Percentiles rank a stretch among this genome's conserved stretches.
These are phyloP conservation scores for Arachis monticola DNA, from an alignment of 331 rosid genomes.

Conservation along the genomic window DNA sequence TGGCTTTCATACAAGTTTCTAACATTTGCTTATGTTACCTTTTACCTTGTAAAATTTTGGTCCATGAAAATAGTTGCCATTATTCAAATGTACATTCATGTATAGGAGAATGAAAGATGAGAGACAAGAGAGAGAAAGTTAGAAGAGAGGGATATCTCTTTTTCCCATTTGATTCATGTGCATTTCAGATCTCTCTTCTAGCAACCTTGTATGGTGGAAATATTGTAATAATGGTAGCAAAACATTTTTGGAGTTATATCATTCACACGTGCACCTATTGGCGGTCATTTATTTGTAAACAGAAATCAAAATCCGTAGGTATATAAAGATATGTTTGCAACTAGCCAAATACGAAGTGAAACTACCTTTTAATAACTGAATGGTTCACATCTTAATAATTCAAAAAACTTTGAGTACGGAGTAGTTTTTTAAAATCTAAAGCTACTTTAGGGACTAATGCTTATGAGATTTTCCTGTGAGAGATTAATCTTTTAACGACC, in stretches of 20 bases:
- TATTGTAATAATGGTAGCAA: constrained; percentile 2
- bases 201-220: constrained; percentile 5
- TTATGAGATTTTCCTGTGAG: no score
- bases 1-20: constrained; percentile 41
- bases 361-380: no score
- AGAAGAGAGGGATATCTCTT: constrained; percentile 10
- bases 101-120: constrained; percentile 29
- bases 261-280: constrained; percentile 1
- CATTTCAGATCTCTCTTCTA: constrained; percentile 21
- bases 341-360: no score
- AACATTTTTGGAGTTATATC: constrained; percentile 20
- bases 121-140: no score
- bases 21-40: constrained; percentile 51
- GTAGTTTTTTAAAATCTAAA: no score
- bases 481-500: no score
- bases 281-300: constrained; percentile 6
- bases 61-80: constrained; percentile 36
- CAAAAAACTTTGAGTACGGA: no score
- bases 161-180: constrained; percentile 29
- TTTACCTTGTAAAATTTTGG: constrained; percentile 40
- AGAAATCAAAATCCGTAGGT: constrained; percentile 10
- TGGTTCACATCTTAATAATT: no score
- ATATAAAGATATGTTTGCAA: constrained; percentile 1
- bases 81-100: constrained; percentile 36
- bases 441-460: no score